Conservation (phyloP, 305 asterid species). For the Fraxinus ornus region DNA sequence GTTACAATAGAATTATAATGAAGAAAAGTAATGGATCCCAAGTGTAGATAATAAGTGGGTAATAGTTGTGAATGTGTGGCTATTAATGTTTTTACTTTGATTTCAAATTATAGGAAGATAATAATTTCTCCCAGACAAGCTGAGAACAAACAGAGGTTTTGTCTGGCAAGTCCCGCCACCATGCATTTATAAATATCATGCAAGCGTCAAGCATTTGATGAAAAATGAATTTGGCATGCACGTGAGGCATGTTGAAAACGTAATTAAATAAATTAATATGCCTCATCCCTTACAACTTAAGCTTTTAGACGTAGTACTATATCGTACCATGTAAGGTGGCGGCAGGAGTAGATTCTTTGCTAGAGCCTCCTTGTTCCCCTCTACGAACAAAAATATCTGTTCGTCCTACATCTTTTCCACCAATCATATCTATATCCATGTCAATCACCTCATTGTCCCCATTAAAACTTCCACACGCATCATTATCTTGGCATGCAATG, state of each 20-base stretch:
- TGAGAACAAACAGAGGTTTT: neutral
- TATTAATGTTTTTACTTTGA: neutral
- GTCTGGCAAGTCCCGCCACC: neutral
- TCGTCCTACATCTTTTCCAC: slow-evolving; percentile 39
- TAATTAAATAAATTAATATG: neutral
- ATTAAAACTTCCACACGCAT: neutral
- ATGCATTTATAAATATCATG: neutral
- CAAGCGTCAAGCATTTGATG: neutral
- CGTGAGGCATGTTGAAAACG: neutral
- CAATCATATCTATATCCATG: slow-evolving; percentile 63
- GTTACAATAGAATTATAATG: neutral
- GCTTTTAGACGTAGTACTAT: neutral
- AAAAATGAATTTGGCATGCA: neutral
- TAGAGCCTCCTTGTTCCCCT: neutral
- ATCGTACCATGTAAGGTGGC: neutral
- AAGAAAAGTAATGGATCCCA: neutral
- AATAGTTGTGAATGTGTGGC: no score
- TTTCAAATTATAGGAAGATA: neutral
- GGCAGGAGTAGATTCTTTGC: slow-evolving; percentile 1
- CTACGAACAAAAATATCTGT: slow-evolving; percentile 27
- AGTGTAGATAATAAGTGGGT: neutral
- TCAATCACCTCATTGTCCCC: slow-evolving; percentile 31
- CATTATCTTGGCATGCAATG: neutral
- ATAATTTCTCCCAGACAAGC: no score
- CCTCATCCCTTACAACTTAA: neutral